Evolutionary conservation across 805 yeast genomes (phyloP).

Genomic region (Kodamaea kaohsiungensis): DNA sequence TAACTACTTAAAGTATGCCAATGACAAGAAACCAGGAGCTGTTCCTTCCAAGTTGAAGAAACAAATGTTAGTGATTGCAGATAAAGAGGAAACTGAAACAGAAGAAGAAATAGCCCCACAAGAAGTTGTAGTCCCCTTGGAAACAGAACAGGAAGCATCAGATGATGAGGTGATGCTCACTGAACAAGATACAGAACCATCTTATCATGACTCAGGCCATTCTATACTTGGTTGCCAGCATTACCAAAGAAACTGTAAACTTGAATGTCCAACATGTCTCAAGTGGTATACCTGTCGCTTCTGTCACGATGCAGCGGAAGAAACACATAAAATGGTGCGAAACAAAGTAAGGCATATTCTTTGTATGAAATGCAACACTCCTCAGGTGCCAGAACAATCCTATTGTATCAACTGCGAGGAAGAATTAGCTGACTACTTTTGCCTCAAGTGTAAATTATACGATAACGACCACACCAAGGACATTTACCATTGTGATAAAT

Average conservation of each 20-base stretch:
- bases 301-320: slow-evolving; percentile 72
- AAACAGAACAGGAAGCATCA: slow-evolving; percentile 14
- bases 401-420: slow-evolving; percentile 68
- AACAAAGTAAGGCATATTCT: slow-evolving; percentile 64
- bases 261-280: slow-evolving; percentile 74
- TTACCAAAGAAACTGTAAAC: slow-evolving; percentile 79
- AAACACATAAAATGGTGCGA: slow-evolving; percentile 51
- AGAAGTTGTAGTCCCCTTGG: neutral
- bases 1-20: slow-evolving; percentile 53
- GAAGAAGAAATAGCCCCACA: neutral
- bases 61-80: slow-evolving; percentile 19
- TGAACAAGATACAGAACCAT: slow-evolving; percentile 47
- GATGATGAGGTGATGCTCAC: slow-evolving; percentile 48
- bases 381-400: slow-evolving; percentile 70
- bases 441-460: slow-evolving; percentile 75
- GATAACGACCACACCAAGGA: slow-evolving; percentile 78
- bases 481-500: slow-evolving; percentile 88
- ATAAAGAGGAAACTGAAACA: slow-evolving; percentile 10
- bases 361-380: slow-evolving; percentile 77
- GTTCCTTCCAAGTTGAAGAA: slow-evolving; percentile 15
- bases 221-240: slow-evolving; percentile 76
- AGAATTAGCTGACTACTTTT: slow-evolving; percentile 73
- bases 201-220: slow-evolving; percentile 46
- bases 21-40: neutral
- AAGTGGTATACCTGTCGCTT: slow-evolving; percentile 81